Evolutionary conservation across 441 rosid genomes (phyloP).

Genomic region (Gossypium aridum): DNA sequence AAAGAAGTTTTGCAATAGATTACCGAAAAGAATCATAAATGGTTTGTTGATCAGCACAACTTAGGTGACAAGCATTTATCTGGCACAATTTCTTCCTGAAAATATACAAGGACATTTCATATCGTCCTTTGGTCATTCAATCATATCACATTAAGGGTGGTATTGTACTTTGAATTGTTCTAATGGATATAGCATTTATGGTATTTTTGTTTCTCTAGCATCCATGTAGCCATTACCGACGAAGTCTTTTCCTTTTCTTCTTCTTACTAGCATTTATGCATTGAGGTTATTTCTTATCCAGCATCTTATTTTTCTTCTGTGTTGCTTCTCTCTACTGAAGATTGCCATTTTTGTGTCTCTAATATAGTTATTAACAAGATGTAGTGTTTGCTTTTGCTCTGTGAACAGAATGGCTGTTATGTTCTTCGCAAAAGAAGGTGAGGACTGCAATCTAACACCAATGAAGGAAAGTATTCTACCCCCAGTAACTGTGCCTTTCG

Average conservation of each 20-base stretch:
- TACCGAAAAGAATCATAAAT: background rate
- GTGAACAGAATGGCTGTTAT: slow-evolving; percentile 56
- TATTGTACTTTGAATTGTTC: background rate
- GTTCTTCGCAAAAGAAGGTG: slow-evolving; percentile 88
- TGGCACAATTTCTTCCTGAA: background rate
- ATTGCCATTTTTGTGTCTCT: background rate
- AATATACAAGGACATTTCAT: background rate
- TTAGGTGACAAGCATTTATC: background rate
- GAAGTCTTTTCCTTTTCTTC: background rate
- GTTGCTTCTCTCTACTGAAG: background rate
- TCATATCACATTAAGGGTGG: background rate
- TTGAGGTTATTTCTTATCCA: background rate
- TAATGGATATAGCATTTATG: background rate
- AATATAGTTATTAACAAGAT: background rate
- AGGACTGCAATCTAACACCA: slow-evolving; percentile 51
- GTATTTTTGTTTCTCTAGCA: background rate
- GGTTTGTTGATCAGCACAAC: background rate
- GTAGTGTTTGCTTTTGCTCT: slow-evolving; percentile 8
- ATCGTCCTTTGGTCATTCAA: background rate
- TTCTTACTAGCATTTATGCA: background rate
- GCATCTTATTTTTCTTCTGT: background rate
- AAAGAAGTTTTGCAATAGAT: background rate
- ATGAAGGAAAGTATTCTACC: slow-evolving; percentile 57
- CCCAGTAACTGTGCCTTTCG: slow-evolving; percentile 57
- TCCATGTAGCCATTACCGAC: background rate